Percentiles rank a stretch among this genome's conserved stretches.
phyloP scores from a whole-genome alignment of 1,284 basidiomycete genomes.

The Cutaneotrichosporon cavernicola region DNA sequence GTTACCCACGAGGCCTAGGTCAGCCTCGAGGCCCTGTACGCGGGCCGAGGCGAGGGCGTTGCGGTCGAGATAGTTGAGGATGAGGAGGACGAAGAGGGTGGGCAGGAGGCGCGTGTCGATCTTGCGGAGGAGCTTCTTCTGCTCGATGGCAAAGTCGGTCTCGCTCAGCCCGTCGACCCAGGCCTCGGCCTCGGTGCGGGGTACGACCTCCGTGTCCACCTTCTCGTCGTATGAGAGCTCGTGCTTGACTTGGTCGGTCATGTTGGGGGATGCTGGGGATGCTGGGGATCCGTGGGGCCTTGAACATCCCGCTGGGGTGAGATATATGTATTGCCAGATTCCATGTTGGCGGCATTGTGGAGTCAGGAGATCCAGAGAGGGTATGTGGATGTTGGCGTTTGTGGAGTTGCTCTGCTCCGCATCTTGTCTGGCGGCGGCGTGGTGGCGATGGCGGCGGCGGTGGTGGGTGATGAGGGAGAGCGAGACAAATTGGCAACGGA shows the following conservation, averaged over 20 bases:
- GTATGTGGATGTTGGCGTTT: background rate
- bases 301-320: background rate
- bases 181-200: background rate
- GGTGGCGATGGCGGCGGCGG: too few relatives aligned
- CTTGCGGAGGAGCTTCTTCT: slow-evolving; percentile 7
- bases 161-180: background rate
- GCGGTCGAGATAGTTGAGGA: slow-evolving; percentile 47
- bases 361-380: background rate
- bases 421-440: background rate
- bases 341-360: too few relatives aligned
- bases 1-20: slow-evolving; percentile 36
- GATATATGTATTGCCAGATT: background rate
- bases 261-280: background rate
- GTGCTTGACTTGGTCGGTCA: background rate
- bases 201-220: background rate
- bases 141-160: background rate
- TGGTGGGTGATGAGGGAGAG: background rate
- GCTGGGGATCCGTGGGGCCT: slow-evolving; percentile 3
- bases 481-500: background rate
- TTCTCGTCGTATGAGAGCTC: background rate
- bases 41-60: slow-evolving; percentile 38
- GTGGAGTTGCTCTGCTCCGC: slow-evolving; percentile 2
- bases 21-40: slow-evolving; percentile 26
- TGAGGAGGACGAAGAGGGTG: slow-evolving; percentile 36
- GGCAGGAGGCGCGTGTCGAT: slow-evolving; percentile 30